phyloP scores from a whole-genome alignment of 1,284 basidiomycete species.

The Trichosporon sp. region DNA sequence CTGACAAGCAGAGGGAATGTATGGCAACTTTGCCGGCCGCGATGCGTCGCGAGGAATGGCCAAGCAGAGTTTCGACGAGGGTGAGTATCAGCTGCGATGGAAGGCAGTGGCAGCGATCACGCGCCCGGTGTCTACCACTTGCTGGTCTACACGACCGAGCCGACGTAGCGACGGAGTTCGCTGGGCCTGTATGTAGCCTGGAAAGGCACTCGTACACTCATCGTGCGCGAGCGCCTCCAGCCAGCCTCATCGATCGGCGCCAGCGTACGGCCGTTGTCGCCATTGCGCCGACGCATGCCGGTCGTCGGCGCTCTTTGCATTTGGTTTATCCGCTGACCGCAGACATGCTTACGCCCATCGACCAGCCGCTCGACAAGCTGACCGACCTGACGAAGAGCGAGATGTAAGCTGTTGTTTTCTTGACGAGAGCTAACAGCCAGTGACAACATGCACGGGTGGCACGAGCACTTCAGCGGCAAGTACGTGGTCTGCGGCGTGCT shows the following conservation, averaged over 20 bases:
- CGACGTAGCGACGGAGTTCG: too few species aligned
- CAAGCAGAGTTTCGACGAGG: slow-evolving; percentile 88
- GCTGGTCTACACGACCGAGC: too few species aligned
- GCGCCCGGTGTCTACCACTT: too few species aligned
- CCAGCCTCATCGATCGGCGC: too few species aligned
- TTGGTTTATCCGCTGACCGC: slow-evolving; percentile 25
- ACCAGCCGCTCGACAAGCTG: slow-evolving; percentile 81
- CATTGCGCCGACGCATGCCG: neutral
- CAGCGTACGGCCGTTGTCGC: neutral
- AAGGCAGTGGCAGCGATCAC: neutral
- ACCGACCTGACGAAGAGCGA: slow-evolving; percentile 75
- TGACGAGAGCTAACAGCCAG: slow-evolving; percentile 55
- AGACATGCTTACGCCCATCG: slow-evolving; percentile 88
- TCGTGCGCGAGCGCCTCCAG: neutral
- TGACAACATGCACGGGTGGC: slow-evolving; percentile 90
- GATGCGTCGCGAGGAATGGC: slow-evolving; percentile 96
- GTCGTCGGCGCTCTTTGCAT: neutral
- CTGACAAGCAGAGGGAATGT: slow-evolving; percentile 73
- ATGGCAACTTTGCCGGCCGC: slow-evolving; percentile 92
- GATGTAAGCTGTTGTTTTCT: slow-evolving; percentile 66
- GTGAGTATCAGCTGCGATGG: slow-evolving; percentile 60
- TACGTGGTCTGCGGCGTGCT: slow-evolving; percentile 82
- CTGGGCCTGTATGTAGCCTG: neutral
- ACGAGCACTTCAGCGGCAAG: slow-evolving; percentile 84
- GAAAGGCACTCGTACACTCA: neutral